Evolutionary conservation across 768 basidiomycete species (phyloP).

Genomic region (Lactarius tabidus): DNA sequence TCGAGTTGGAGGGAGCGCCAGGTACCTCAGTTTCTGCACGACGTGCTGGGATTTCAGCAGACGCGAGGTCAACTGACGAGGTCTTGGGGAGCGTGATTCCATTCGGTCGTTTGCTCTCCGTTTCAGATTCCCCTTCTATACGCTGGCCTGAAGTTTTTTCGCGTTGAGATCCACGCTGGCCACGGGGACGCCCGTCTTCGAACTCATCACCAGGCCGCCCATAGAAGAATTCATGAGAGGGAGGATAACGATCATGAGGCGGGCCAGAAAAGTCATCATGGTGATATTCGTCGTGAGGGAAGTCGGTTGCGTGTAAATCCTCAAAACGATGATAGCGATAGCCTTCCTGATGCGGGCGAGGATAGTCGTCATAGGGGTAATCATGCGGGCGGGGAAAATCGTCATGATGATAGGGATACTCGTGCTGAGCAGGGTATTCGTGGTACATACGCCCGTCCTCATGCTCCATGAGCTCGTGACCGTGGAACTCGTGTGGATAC

Average conservation of each 20-base stretch:
- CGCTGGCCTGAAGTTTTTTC: neutral
- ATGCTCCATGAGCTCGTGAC: neutral
- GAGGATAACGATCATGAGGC: neutral
- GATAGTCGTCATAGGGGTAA: neutral
- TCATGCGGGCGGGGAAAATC: neutral
- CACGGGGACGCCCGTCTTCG: neutral
- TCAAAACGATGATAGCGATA: neutral
- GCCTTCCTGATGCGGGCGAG: neutral
- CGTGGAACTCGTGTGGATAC: neutral
- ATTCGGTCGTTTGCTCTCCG: neutral
- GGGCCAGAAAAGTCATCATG: neutral
- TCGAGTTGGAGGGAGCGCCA: neutral
- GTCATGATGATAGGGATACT: neutral
- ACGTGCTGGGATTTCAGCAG: conserved; percentile 6
- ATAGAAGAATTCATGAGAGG: neutral
- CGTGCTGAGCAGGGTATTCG: neutral
- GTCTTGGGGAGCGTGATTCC: neutral
- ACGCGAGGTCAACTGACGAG: conserved; percentile 9
- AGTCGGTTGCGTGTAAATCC: neutral
- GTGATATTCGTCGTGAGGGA: neutral
- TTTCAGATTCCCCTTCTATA: neutral
- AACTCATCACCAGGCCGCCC: neutral
- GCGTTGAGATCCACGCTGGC: neutral
- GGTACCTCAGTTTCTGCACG: neutral
- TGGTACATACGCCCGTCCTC: neutral